phyloP scores from a whole-genome alignment of 768 basidiomycete genomes.

The Collybia nuda region DNA sequence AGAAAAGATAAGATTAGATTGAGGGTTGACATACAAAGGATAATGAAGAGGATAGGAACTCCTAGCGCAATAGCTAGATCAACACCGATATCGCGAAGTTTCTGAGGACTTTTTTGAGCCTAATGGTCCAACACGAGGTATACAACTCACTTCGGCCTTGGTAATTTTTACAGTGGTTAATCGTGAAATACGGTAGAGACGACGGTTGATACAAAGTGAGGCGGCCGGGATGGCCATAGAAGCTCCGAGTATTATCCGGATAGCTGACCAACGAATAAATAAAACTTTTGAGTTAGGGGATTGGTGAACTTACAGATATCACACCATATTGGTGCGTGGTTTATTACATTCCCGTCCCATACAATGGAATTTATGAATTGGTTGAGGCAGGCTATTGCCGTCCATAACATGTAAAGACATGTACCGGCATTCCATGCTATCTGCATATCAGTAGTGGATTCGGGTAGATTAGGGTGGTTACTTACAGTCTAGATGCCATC shows the following conservation, averaged over 20 bases:
- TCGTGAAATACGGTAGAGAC: neutral
- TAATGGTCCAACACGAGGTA: neutral
- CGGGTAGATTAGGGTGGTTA: neutral
- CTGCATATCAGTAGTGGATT: neutral
- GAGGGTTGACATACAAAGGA: neutral
- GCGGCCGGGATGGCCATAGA: neutral
- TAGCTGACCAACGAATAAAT: neutral
- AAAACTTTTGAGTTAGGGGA: neutral
- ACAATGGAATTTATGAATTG: constrained; percentile 46
- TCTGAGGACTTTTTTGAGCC: neutral
- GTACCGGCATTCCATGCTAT: constrained; percentile 52
- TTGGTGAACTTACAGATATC: constrained; percentile 17
- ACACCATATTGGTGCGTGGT: constrained; percentile 33
- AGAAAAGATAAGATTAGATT: neutral
- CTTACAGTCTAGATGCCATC: neutral
- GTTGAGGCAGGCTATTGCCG: constrained; percentile 36
- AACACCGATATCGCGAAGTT: neutral
- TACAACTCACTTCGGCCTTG: neutral
- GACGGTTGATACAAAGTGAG: neutral
- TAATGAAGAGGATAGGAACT: neutral
- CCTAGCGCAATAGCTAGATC: constrained; percentile 4
- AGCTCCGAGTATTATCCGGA: neutral
- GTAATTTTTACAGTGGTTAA: neutral
- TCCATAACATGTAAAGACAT: constrained; percentile 52
- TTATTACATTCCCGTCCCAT: constrained; percentile 42